Base-by-base conservation (phyloP, 331 rosid species). In the Ulmus americana region DNA sequence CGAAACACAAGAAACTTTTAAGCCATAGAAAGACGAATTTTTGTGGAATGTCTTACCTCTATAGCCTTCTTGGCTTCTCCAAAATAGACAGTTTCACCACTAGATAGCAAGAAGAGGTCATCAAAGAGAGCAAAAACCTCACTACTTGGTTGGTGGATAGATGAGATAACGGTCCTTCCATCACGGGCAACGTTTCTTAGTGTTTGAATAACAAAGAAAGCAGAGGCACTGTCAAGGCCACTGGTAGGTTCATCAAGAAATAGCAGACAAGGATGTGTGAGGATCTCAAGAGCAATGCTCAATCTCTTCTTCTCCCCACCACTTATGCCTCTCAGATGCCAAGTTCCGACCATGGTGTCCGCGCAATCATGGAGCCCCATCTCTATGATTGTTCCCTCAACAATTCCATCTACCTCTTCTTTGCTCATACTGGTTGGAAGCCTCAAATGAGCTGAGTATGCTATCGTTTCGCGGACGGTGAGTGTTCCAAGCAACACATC, bases 111-210 rank as follows among this genome's bases (percentile, higher is more conserved):
- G 87, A 76, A 88, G 22, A 94, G 98, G 66, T 87, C 91, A 83
- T 94, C 98, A 84, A 94, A 94, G 69, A 94, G 97, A 3, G 98
- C 90, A 82, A 94, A 94, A 3, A 94, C 95, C 76, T 94, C 98
- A 56, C 98, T 87, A 39, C 97, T 94, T 6, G 97, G 98, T 58
- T 94, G 97, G 78, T 94, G 98, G 75, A 94, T 80, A 5, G 98
- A 94, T 53, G 95, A 85, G 77, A 94, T 79, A 28, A 94, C 90
- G 0, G 97, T 94, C 57, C 90, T 67, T 44, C 98, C 98, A 78
- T 94, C 97, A 20, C 86, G 88, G 59, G 97, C 95, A 65, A 89
- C 79, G 62, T 81, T 87, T 64, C 95, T 59, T 38, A 94, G 98
- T 49, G 98, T 83, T 68, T 87, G 97, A 75, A 87, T 84, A 39